Evolutionary conservation across 2,329 filamentous ascomycete species (phyloP).

Genomic region (Neocucurbitaria cava): DNA sequence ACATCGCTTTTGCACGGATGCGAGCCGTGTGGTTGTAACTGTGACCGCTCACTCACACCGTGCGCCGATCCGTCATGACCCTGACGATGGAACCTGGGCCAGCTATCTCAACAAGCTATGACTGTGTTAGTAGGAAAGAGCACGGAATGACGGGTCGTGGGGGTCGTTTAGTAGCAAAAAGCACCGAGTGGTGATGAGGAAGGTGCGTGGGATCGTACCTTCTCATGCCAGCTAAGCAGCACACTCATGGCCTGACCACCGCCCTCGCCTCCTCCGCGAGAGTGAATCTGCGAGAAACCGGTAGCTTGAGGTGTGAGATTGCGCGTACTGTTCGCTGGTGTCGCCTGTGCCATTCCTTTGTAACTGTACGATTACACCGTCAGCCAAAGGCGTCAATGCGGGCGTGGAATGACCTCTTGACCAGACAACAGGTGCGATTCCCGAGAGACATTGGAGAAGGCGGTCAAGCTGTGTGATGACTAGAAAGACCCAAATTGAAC

Average conservation of each 20-base stretch:
- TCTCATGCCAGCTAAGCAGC: slow-evolving; percentile 97
- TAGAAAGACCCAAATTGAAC: slow-evolving; percentile 44
- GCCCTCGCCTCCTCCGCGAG: slow-evolving; percentile 67
- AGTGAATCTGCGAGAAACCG: slow-evolving; percentile 83
- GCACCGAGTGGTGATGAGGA: slow-evolving; percentile 5
- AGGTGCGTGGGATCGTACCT: slow-evolving; percentile 54
- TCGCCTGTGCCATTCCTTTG: slow-evolving; percentile 77
- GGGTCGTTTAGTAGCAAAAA: background rate
- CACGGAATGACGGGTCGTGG: background rate
- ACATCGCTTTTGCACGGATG: slow-evolving; percentile 1
- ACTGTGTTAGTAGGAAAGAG: slow-evolving; percentile 19
- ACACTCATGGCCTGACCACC: slow-evolving; percentile 94
- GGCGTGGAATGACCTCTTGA: background rate
- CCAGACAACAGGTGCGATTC: slow-evolving; percentile 9
- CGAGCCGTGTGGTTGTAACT: background rate
- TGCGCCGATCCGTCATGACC: slow-evolving; percentile 95
- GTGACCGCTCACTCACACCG: slow-evolving; percentile 64
- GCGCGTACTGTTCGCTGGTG: slow-evolving; percentile 37
- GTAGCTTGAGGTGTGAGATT: slow-evolving; percentile 76
- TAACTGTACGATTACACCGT: slow-evolving; percentile 63
- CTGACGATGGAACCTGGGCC: slow-evolving; percentile 88
- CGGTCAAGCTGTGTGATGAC: slow-evolving; percentile 7
- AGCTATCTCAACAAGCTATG: slow-evolving; percentile 82
- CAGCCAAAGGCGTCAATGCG: slow-evolving; percentile 17
- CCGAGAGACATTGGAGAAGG: slow-evolving; percentile 9